Evolutionary conservation across 805 yeast genomes (phyloP).

Genomic region (Candida wancherniae): DNA sequence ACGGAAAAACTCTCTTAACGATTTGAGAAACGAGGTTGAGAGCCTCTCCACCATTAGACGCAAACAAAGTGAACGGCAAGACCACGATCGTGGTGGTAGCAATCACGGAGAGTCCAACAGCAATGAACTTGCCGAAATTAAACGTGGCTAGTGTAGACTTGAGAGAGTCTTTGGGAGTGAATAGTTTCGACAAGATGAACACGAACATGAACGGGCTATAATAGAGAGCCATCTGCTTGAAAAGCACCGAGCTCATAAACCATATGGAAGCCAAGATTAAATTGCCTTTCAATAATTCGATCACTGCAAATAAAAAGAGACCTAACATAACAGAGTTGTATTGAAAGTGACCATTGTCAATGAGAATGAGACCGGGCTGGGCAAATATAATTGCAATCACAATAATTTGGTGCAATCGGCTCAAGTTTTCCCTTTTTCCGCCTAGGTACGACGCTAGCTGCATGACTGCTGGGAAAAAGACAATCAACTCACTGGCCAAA

Average conservation of each 20-base stretch:
- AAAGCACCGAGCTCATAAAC: constrained; percentile 73
- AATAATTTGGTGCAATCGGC: constrained; percentile 71
- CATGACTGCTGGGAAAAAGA: constrained; percentile 78
- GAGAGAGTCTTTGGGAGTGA: constrained; percentile 17
- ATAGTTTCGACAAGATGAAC: constrained; percentile 57
- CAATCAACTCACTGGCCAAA: constrained; percentile 63
- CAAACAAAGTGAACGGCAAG: constrained; percentile 51
- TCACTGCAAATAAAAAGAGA: constrained; percentile 62
- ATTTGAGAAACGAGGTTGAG: constrained; percentile 50
- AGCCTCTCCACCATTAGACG: constrained; percentile 23
- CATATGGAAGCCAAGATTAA: constrained; percentile 65
- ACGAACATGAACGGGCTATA: constrained; percentile 87
- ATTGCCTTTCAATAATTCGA: constrained; percentile 59
- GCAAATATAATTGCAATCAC: constrained; percentile 74
- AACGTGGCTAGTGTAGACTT: constrained; percentile 24
- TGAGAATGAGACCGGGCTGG: constrained; percentile 76
- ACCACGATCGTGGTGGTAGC: constrained; percentile 47
- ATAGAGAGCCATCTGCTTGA: constrained; percentile 94
- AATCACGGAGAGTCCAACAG: constrained; percentile 62
- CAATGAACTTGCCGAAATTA: constrained; percentile 52
- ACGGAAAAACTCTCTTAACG: constrained; percentile 76
- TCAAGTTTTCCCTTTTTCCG: constrained; percentile 41
- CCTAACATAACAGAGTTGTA: constrained; percentile 95
- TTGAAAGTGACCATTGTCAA: constrained; percentile 98
- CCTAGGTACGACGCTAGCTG: constrained; percentile 70